phyloP scores from a whole-genome alignment of 768 basidiomycete species.

The Phaeotremella fagi region DNA sequence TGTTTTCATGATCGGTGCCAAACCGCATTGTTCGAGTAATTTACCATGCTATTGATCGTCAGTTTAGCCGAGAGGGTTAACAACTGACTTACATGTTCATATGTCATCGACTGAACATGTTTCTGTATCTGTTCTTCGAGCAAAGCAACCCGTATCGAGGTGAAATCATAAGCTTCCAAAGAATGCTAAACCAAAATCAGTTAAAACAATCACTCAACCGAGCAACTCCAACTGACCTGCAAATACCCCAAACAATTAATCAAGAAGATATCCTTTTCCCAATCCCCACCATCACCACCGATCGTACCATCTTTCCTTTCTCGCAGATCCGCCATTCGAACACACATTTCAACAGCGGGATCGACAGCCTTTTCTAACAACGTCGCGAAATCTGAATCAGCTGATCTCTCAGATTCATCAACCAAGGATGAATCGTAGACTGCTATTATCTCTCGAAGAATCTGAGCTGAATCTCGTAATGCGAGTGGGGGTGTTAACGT shows the following conservation, averaged over 20 bases:
- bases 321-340: constrained; percentile 57
- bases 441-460: constrained; percentile 78
- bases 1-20: constrained; percentile 49
- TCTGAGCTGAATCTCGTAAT: constrained; percentile 75
- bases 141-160: constrained; percentile 51
- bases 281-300: constrained; percentile 54
- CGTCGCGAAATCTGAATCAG: constrained; percentile 57
- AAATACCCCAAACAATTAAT: constrained; percentile 82
- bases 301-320: constrained; percentile 6
- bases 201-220: background rate
- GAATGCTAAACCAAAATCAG: constrained; percentile 31
- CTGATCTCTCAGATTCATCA: constrained; percentile 56
- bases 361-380: constrained; percentile 80
- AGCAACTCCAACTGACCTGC: constrained; percentile 55
- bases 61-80: background rate
- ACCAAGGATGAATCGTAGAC: constrained; percentile 84
- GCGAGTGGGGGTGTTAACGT: constrained; percentile 71
- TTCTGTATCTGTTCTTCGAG: constrained; percentile 62
- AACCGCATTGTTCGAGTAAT: constrained; percentile 51
- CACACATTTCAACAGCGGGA: constrained; percentile 73
- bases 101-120: constrained; percentile 61
- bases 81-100: constrained; percentile 68
- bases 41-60: constrained; percentile 43
- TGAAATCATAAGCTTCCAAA: constrained; percentile 42
- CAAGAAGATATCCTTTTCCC: constrained; percentile 79